A percentile compares a stretch with the other conserved stretches of the same genome.
phyloP scores from a whole-genome alignment of 371 early-diverging fungal species.

The Massospora cicadina region DNA sequence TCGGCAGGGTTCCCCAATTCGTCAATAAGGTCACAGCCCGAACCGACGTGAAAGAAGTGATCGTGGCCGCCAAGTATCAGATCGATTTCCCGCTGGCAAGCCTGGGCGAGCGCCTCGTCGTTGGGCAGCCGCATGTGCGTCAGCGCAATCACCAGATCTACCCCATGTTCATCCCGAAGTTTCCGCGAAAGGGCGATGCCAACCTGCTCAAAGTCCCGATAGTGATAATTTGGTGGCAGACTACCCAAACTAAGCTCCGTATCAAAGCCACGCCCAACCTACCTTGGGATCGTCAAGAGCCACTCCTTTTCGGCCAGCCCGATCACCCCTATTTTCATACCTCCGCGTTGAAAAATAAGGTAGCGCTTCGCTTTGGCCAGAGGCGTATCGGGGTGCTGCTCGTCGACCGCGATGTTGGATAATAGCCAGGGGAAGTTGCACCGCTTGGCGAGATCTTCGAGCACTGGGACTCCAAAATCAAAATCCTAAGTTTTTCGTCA shows the following conservation, averaged over 20 bases:
- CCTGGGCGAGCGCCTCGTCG: constrained; percentile 27
- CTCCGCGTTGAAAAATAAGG: constrained; percentile 20
- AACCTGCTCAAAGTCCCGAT: constrained; percentile 27
- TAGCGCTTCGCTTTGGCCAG: constrained; percentile 17
- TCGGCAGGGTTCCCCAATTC: constrained; percentile 14
- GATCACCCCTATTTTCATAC: constrained; percentile 30
- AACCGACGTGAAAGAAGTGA: constrained; percentile 31
- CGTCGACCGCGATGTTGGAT: constrained; percentile 26
- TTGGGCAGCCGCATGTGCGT: constrained; percentile 46
- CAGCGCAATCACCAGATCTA: constrained; percentile 35
- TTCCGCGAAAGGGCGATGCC: constrained; percentile 20
- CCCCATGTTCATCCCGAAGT: constrained; percentile 20
- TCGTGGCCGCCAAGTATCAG: constrained; percentile 43
- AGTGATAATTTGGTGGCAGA: constrained; percentile 30
- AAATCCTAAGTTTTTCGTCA: too few species aligned
- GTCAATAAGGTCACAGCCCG: constrained; percentile 20
- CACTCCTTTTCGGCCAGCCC: constrained; percentile 35
- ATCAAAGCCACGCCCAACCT: not conserved
- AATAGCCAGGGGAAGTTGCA: constrained; percentile 44
- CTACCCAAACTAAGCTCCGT: constrained; percentile 11
- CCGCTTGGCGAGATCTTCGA: constrained; percentile 20
- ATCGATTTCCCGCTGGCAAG: constrained; percentile 28
- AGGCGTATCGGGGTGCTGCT: constrained; percentile 18
- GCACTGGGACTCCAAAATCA: constrained; percentile 37
- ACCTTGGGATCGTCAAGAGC: constrained; percentile 3